phyloP scores from a whole-genome alignment of 1,284 basidiomycete genomes.

The Lignosus rhinocerotis region DNA sequence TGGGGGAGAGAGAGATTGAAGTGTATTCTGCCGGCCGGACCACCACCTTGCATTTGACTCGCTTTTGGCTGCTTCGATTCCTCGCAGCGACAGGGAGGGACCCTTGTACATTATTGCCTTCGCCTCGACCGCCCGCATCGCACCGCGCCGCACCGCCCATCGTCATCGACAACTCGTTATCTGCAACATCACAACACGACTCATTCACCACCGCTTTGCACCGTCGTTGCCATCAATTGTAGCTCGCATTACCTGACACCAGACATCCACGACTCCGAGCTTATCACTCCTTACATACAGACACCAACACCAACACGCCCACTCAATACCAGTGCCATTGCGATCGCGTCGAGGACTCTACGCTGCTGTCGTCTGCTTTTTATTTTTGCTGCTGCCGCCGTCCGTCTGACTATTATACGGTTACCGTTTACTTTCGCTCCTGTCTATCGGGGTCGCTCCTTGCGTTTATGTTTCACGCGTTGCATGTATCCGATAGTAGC shows the following conservation, averaged over 20 bases:
- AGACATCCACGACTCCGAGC: not conserved
- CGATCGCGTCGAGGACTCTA: slow-evolving; percentile 16
- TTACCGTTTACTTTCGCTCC: slow-evolving; percentile 20
- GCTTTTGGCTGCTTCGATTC: slow-evolving; percentile 14
- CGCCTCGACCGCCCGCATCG: slow-evolving; percentile 18
- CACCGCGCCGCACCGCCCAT: not conserved
- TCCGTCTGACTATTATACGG: slow-evolving; percentile 18
- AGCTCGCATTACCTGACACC: not conserved
- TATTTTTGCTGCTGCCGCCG: slow-evolving; percentile 7
- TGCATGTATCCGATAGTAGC: slow-evolving; percentile 20
- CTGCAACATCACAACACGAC: not conserved
- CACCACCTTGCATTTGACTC: slow-evolving; percentile 17
- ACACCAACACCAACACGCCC: not conserved
- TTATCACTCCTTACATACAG: not conserved
- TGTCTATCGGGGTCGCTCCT: slow-evolving; percentile 9
- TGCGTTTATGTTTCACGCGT: slow-evolving; percentile 14
- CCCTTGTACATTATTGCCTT: slow-evolving; percentile 27
- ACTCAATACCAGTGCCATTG: not conserved
- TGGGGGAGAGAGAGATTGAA: slow-evolving; percentile 13
- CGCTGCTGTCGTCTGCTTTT: slow-evolving; percentile 1
- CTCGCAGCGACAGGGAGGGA: slow-evolving; percentile 23
- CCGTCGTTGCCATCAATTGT: not conserved
- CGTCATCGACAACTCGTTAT: not conserved
- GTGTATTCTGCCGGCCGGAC: slow-evolving; percentile 15
- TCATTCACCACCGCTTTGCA: not conserved